Evolutionary conservation across 73 alveolate species (phyloP).

Genomic region (Paramecium bursaria): DNA sequence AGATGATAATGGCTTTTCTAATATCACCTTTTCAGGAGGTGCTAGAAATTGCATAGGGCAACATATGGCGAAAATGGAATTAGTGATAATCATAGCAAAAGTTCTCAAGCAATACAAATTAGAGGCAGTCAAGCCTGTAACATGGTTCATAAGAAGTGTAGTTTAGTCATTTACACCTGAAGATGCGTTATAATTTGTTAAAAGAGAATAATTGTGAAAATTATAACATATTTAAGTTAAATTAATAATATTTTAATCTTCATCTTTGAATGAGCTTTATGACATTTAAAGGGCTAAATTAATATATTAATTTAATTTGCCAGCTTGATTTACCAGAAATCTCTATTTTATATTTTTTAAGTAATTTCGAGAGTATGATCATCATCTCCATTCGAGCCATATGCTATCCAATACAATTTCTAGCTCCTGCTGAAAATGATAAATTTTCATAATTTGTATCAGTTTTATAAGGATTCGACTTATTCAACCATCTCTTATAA

Average conservation of each 20-base stretch:
- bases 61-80: constrained; percentile 56
- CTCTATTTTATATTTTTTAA: constrained; percentile 27
- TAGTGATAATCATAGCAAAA: not conserved
- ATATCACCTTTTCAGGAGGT: constrained; percentile 65
- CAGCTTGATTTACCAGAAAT: too few relatives aligned
- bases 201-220: too few relatives aligned
- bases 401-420: constrained; percentile 65
- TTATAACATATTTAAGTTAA: too few relatives aligned
- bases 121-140: too few relatives aligned
- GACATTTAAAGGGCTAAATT: too few relatives aligned
- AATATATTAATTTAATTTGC: too few relatives aligned
- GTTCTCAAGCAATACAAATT: too few relatives aligned
- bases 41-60: constrained; percentile 61
- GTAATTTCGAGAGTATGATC: constrained; percentile 14
- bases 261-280: too few relatives aligned
- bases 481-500: constrained; percentile 27
- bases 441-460: constrained; percentile 36
- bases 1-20: constrained; percentile 41
- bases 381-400: constrained; percentile 47
- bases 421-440: constrained; percentile 63
- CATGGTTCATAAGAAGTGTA: too few relatives aligned
- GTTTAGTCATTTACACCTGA: too few relatives aligned
- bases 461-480: not conserved
- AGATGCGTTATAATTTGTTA: too few relatives aligned
- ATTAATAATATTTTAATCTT: too few relatives aligned